Base-by-base conservation (phyloP, 192 early-diverging fungal species). In the Bifiguratus adelaidae region DNA sequence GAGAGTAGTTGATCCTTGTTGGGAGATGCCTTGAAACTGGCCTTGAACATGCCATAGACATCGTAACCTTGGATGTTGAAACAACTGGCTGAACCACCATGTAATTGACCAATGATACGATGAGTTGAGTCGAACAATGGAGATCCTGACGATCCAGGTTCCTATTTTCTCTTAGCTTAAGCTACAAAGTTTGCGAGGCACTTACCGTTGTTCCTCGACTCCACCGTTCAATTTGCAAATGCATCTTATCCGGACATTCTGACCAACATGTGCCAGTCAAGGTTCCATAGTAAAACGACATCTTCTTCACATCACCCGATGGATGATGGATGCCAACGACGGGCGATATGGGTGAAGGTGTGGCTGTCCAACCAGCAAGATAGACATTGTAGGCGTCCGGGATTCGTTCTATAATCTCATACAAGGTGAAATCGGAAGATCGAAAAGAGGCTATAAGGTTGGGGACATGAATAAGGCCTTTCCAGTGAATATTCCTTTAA, bases 241-340 rank as follows among this genome's bases (percentile, higher is more conserved):
- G 68, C 25, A 44, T 59, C 13, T 50, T 44, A 11, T 55, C 20
- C 4, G 52, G 43, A 24, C 68, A 70, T 30, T 70, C 68, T 3
- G 42, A 33, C 68, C 68, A 70, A 23, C 68, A 70, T 1, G 55
- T 30, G 22, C 34, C 38, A 0, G 46, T 40, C 21, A 70, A 50
- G 0, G 56, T 30, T 9, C 68, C 68, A 32, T 62, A 58, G 36
- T 49, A 65, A 40, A 62, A 55, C 8, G 68, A 70, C 0, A 70
- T 59, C 23, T 70, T 70, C 38, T 70, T 70, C 7, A 61, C 48
- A 21, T 70, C 68, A 0, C 68, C 68, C 2, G 53, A 62, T 21
- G 68, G 68, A 43, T 70, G 68, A 27, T 70, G 68, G 32, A 70
- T 70, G 2, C 59, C 59, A 0, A 70, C 56, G 26, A 62, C 41